phyloP scores from a whole-genome alignment of 2,329 filamentous ascomycete species.

The Ilyonectria destructans region DNA sequence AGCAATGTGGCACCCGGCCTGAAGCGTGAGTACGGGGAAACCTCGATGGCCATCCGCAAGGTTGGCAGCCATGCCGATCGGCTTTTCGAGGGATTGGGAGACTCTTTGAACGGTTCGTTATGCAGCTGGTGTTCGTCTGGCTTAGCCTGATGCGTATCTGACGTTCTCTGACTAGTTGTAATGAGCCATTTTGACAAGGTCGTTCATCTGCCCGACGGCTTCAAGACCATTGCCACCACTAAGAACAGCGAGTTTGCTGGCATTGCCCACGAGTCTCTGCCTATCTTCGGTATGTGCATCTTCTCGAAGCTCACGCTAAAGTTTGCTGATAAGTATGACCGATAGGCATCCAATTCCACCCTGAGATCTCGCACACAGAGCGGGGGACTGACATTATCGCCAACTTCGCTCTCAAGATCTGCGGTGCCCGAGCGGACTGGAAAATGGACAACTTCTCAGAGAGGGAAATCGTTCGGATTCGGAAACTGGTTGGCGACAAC shows the following conservation, averaged over 20 bases:
- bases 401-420: constrained; percentile 91
- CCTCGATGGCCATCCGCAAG: too few relatives aligned
- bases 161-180: too few relatives aligned
- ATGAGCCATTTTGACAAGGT: too few relatives aligned
- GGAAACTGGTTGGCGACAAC: constrained; percentile 83
- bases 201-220: too few relatives aligned
- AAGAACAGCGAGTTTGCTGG: constrained; percentile 84
- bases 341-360: constrained; percentile 86
- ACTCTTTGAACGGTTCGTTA: too few relatives aligned
- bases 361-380: constrained; percentile 74
- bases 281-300: constrained; percentile 73
- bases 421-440: constrained; percentile 84
- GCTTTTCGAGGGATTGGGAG: too few relatives aligned
- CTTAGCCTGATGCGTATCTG: too few relatives aligned
- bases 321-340: neutral
- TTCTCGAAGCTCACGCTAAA: constrained; percentile 22
- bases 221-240: constrained; percentile 74
- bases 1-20: too few relatives aligned
- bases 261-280: constrained; percentile 80
- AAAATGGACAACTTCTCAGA: constrained; percentile 88
- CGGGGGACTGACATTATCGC: constrained; percentile 79
- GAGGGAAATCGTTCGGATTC: constrained; percentile 86
- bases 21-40: too few relatives aligned
- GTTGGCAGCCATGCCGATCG: too few relatives aligned
- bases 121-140: too few relatives aligned